Conservation (phyloP, 164 flowering plant genomes). For the Annona squamosa region DNA sequence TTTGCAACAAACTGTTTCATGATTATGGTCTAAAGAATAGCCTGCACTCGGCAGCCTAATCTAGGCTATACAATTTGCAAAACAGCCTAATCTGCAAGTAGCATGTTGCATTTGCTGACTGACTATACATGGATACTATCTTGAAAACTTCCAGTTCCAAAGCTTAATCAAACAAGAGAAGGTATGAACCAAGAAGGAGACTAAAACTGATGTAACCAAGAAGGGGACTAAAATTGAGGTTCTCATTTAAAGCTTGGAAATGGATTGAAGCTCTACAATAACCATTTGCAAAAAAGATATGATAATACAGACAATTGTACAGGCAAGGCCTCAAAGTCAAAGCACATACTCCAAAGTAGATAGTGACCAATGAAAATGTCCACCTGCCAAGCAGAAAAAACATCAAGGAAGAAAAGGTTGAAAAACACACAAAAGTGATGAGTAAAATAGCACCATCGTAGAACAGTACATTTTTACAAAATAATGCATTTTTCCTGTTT, state of each 20-base stretch:
- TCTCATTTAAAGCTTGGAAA: neutral
- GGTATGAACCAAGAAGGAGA: too few species aligned
- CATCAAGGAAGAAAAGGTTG: neutral
- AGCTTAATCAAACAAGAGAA: too few species aligned
- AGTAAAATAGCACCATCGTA: too few species aligned
- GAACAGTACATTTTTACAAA: neutral
- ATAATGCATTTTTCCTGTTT: neutral
- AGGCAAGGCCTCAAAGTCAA: neutral
- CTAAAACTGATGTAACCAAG: too few species aligned
- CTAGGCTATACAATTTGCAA: too few species aligned
- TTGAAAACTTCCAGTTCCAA: too few species aligned
- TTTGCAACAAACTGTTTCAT: neutral
- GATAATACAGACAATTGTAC: neutral
- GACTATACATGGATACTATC: too few species aligned
- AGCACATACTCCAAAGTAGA: constrained; percentile 85
- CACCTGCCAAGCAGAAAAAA: constrained; percentile 47
- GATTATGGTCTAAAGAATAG: too few species aligned
- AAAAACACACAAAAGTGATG: neutral
- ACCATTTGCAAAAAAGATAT: neutral
- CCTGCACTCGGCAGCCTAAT: too few species aligned
- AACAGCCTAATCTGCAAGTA: too few species aligned
- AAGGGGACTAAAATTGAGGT: too few species aligned
- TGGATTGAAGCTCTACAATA: neutral
- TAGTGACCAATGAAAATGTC: constrained; percentile 69
- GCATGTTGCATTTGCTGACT: too few species aligned